Evolutionary conservation across 495 filamentous ascomycete species (phyloP).

Genomic region (Letharia lupina): DNA sequence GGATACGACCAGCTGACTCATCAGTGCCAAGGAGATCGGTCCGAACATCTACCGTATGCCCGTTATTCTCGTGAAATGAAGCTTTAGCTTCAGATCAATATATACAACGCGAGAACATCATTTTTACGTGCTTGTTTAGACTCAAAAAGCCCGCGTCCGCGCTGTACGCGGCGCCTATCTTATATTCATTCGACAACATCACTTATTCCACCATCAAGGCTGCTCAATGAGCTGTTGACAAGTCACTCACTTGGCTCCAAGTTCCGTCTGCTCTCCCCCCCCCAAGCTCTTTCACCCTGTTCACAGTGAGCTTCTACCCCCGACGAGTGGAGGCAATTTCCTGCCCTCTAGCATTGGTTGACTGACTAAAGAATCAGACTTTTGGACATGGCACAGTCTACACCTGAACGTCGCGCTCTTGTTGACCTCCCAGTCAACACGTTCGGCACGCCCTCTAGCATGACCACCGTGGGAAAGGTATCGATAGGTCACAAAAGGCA

Average conservation of each 20-base stretch:
- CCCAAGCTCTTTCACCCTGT: background rate
- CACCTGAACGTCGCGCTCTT: slow-evolving; percentile 20
- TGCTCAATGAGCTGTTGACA: background rate
- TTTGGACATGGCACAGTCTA: slow-evolving; percentile 17
- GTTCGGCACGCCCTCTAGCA: slow-evolving; percentile 6
- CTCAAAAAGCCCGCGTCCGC: background rate
- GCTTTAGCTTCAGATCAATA: slow-evolving; percentile 2
- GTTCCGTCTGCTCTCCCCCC: background rate
- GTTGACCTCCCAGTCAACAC: slow-evolving; percentile 25
- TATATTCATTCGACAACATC: background rate
- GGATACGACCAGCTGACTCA: background rate
- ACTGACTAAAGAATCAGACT: background rate
- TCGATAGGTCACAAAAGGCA: slow-evolving; percentile 17
- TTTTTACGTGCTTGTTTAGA: slow-evolving; percentile 3
- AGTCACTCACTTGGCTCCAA: background rate
- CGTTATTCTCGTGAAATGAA: background rate
- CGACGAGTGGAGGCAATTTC: background rate
- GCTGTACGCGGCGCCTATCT: background rate
- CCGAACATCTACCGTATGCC: background rate
- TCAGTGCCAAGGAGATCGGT: background rate
- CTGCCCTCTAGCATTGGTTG: background rate
- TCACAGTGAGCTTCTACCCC: background rate
- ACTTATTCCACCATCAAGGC: background rate
- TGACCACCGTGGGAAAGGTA: background rate
- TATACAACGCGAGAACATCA: slow-evolving; percentile 3